Percentiles rank a stretch among this genome's conserved stretches.
Evolutionary conservation across 768 basidiomycete genomes (phyloP).

Genomic region (Xanthoconium purpureum): DNA sequence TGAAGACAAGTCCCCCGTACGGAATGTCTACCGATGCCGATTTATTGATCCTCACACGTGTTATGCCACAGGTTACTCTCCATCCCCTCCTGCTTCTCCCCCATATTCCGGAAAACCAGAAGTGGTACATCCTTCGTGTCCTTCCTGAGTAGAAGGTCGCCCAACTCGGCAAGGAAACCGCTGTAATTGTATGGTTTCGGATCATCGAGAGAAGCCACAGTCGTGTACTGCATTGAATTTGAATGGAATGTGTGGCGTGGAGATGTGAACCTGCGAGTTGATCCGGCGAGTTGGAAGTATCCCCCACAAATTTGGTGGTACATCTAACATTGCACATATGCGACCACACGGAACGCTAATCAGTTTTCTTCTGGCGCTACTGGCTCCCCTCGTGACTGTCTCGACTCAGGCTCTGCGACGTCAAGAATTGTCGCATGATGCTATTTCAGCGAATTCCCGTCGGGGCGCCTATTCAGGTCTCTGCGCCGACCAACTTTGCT

Average conservation of each 20-base stretch:
- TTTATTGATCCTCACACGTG: neutral
- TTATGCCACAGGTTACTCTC: neutral
- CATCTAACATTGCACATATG: no score
- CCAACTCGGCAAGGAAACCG: neutral
- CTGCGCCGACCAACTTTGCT: no score
- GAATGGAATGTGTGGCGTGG: neutral
- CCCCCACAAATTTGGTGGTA: no score
- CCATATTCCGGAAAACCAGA: neutral
- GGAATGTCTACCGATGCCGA: neutral
- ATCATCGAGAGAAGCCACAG: neutral
- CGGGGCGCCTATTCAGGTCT: slow-evolving; percentile 7
- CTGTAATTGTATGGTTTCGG: neutral
- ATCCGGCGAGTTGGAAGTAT: no score
- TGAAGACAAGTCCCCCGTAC: neutral
- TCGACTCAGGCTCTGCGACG: no score
- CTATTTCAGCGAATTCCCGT: slow-evolving; percentile 18
- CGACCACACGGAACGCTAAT: no score
- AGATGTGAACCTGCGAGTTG: no score
- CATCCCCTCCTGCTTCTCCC: neutral
- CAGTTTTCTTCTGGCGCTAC: neutral
- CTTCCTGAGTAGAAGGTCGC: neutral
- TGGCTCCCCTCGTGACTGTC: no score
- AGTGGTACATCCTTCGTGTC: neutral
- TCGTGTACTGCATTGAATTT: neutral
- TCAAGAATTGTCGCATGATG: neutral